Evolutionary conservation across 768 basidiomycete species (phyloP).

Genomic region (Royoungia palumana): DNA sequence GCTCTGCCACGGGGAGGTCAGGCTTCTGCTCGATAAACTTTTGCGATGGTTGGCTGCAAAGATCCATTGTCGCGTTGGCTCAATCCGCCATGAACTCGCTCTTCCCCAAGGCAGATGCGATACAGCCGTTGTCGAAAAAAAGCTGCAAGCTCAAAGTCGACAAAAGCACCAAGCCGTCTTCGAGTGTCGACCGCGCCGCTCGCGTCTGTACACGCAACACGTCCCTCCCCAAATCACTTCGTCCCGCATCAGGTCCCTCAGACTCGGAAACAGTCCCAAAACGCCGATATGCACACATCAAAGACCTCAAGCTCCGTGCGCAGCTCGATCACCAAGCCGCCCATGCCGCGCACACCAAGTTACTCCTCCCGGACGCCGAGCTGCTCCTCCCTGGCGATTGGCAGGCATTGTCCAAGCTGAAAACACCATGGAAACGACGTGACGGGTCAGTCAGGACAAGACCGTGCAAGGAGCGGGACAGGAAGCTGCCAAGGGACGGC

Average conservation of each 20-base stretch:
- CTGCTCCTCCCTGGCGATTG: constrained; percentile 66
- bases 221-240: no score
- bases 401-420: constrained; percentile 74
- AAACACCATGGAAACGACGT: constrained; percentile 81
- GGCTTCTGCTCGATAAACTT: no score
- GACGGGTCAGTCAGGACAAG: constrained; percentile 82
- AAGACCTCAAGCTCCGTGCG: constrained; percentile 72
- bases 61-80: no score
- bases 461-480: constrained; percentile 61
- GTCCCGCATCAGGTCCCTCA: no score
- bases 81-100: constrained; percentile 65
- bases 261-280: constrained; percentile 15
- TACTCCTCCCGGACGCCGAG: constrained; percentile 65
- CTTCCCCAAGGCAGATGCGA: constrained; percentile 63
- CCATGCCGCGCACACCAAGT: constrained; percentile 59
- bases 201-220: constrained; percentile 44
- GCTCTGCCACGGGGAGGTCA: no score
- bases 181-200: constrained; percentile 56
- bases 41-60: no score
- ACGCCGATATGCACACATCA: constrained; percentile 51
- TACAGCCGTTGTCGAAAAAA: constrained; percentile 45
- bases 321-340: constrained; percentile 61
- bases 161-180: constrained; percentile 20
- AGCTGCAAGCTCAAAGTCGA: constrained; percentile 19
- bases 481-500: constrained; percentile 73